Conservation (phyloP, 1,284 basidiomycete species). For the Sanghuangporus sanghuang region DNA sequence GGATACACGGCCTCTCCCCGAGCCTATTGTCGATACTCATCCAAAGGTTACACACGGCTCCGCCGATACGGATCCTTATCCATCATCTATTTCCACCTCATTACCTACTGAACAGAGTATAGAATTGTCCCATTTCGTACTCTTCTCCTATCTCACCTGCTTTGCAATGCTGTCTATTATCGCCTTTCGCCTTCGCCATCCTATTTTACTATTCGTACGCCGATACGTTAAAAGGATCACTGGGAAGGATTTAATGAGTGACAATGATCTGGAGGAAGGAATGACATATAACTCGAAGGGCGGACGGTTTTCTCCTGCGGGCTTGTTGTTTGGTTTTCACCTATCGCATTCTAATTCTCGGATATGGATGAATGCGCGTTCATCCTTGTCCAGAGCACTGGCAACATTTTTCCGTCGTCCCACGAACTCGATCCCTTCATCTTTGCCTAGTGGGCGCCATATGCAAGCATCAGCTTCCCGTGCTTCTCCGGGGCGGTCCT, state of each 20-base stretch:
- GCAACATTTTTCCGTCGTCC: constrained; percentile 9
- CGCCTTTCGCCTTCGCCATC: constrained; percentile 51
- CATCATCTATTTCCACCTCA: constrained; percentile 44
- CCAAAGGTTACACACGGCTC: background rate
- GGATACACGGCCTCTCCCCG: constrained; percentile 50
- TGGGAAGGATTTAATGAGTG: constrained; percentile 34
- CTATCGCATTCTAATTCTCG: constrained; percentile 31
- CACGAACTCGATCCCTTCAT: constrained; percentile 4
- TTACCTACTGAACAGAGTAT: constrained; percentile 52
- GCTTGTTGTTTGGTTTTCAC: constrained; percentile 4
- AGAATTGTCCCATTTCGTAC: constrained; percentile 62
- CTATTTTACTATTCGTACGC: constrained; percentile 42
- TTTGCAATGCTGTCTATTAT: constrained; percentile 38
- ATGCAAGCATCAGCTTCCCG: constrained; percentile 13
- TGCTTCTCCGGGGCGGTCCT: constrained; percentile 18
- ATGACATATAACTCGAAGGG: constrained; percentile 15
- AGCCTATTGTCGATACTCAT: constrained; percentile 53
- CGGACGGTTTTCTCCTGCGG: constrained; percentile 5
- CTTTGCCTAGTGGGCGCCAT: constrained; percentile 12
- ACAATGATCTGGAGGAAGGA: constrained; percentile 59
- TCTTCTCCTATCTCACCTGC: constrained; percentile 48
- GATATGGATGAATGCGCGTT: constrained; percentile 23
- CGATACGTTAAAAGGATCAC: constrained; percentile 36
- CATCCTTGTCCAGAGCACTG: constrained; percentile 10
- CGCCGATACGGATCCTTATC: background rate